Conservation (phyloP, 1,139 yeast genomes). For the Yarrowia galli region DNA sequence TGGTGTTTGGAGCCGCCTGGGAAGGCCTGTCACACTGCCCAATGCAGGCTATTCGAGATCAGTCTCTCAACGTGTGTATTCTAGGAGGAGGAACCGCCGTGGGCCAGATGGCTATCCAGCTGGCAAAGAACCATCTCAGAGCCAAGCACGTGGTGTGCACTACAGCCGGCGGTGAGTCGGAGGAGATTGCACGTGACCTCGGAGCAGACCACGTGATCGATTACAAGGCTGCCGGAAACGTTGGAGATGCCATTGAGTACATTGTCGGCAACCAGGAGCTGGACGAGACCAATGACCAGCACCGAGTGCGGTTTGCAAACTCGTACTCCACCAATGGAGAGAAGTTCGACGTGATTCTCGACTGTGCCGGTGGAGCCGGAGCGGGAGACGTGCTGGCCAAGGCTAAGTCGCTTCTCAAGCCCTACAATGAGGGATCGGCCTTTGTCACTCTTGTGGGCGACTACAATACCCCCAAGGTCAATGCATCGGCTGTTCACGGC, state of each 20-base stretch:
- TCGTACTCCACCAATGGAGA: conserved; percentile 52
- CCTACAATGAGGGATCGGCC: conserved; percentile 53
- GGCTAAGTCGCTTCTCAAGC: conserved; percentile 52
- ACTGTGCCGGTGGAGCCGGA: conserved; percentile 57
- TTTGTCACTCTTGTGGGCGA: conserved; percentile 65
- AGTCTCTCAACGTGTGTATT: conserved; percentile 57
- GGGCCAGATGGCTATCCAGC: conserved; percentile 66
- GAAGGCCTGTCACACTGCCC: conserved; percentile 52
- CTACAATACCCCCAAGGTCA: conserved; percentile 48
- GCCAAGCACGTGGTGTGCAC: conserved; percentile 58
- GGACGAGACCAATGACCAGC: conserved; percentile 39
- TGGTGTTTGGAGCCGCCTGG: conserved; percentile 66
- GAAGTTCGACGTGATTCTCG: conserved; percentile 56
- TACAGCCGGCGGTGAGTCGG: conserved; percentile 54
- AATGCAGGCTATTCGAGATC: conserved; percentile 46
- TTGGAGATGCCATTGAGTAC: conserved; percentile 50
- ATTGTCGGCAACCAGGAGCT: conserved; percentile 45
- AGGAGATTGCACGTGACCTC: conserved; percentile 54
- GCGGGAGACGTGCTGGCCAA: conserved; percentile 49
- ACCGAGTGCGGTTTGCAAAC: conserved; percentile 39
- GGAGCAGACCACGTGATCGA: conserved; percentile 65
- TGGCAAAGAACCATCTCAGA: conserved; percentile 57
- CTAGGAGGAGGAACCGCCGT: conserved; percentile 81
- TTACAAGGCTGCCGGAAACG: conserved; percentile 54
- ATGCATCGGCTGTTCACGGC: conserved; percentile 44